Base-by-base conservation (phyloP, 371 early-diverging fungal species). In the Mortierella sp. region DNA sequence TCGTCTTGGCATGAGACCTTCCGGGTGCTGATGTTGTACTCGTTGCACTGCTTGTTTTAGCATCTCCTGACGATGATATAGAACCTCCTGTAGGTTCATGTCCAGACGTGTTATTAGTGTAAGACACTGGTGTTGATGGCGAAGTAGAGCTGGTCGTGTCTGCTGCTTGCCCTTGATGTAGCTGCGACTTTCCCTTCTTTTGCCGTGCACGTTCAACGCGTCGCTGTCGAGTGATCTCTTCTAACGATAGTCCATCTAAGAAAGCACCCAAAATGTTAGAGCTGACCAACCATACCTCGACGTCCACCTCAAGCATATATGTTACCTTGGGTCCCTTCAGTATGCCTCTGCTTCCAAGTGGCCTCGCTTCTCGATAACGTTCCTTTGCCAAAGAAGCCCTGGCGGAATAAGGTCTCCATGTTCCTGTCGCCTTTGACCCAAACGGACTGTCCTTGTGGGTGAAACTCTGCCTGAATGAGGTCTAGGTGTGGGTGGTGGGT, bases 311-410 rank as follows among this genome's bases (percentile, higher is more conserved):
- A n/a, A n/a, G 17, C 17, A 25, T 48, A 8, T 13, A 48, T 21
- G 27, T 10, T 62, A 61, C 67, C 57, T 65, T 57, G 65, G 3
- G 43, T 43, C 14, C 27, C 27, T 14, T 59, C 46, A 9, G 62
- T 60, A n/a, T 65, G 74, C 39, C 85, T 74, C 44, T 58, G 51
- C 46, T 76, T 67, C 92, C 94, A 94, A 1, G 94, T 91, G 4
- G 95, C 88, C 24, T 92, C 86, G 53, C 94, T 87, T 43, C 96
- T 72, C 5, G 94, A 94, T 16, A 96, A 80, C 3, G 86, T 83
- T 5, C 94, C 96, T 71, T 96, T 96, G 39, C 95, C 95, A 83
- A 92, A 95, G 62, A 84, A 91, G 0, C 95, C 95, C 28, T 82
- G 60, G 2, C 74, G 54, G 85, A 91, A 91, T 14, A 94, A 63